These are phyloP conservation scores for Aspergillus flavus DNA, from an alignment of 2,329 filamentous ascomycete genomes.

Conservation along the genomic window DNA sequence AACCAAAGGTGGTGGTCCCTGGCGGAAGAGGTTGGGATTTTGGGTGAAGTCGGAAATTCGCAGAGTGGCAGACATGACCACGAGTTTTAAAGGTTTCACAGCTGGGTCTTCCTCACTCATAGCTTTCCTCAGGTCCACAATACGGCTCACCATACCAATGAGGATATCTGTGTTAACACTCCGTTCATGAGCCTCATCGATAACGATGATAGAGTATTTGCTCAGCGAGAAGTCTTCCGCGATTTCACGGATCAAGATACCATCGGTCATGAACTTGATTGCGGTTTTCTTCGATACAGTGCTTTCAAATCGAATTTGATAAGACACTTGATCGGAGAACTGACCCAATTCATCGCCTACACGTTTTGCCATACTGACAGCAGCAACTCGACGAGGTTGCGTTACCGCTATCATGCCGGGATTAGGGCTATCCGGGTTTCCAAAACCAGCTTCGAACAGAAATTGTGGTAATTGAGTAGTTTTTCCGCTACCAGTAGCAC, in stretches of 20 bases:
- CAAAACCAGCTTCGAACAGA: conserved; percentile 90
- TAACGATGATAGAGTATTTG: conserved; percentile 91
- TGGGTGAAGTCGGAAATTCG: conserved; percentile 87
- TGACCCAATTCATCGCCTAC: conserved; percentile 83
- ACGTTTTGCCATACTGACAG: conserved; percentile 94
- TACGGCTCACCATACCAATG: conserved; percentile 94
- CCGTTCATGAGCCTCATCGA: conserved; percentile 96
- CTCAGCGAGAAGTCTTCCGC: conserved; percentile 82
- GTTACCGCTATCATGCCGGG: conserved; percentile 94
- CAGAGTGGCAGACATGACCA: conserved; percentile 98
- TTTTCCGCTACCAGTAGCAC: conserved; percentile 94
- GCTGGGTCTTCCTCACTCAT: conserved; percentile 72
- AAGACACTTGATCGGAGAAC: conserved; percentile 76
- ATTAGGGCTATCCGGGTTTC: conserved; percentile 73
- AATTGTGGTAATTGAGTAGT: conserved; percentile 98
- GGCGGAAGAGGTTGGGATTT: conserved; percentile 77
- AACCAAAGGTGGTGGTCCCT: conserved; percentile 74
- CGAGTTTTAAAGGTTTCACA: conserved; percentile 79
- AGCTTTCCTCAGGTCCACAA: conserved; percentile 79
- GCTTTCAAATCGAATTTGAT: conserved; percentile 94
- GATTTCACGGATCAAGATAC: conserved; percentile 89
- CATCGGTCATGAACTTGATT: conserved; percentile 99
- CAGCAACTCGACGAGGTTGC: conserved; percentile 90
- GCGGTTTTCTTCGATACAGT: conserved; percentile 78
- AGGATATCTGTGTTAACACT: conserved; percentile 97